A percentile compares a stretch with the other conserved stretches of the same genome.
Evolutionary conservation across 2,329 filamentous ascomycete genomes (phyloP).

Genomic region (Fusarium bactridioides): DNA sequence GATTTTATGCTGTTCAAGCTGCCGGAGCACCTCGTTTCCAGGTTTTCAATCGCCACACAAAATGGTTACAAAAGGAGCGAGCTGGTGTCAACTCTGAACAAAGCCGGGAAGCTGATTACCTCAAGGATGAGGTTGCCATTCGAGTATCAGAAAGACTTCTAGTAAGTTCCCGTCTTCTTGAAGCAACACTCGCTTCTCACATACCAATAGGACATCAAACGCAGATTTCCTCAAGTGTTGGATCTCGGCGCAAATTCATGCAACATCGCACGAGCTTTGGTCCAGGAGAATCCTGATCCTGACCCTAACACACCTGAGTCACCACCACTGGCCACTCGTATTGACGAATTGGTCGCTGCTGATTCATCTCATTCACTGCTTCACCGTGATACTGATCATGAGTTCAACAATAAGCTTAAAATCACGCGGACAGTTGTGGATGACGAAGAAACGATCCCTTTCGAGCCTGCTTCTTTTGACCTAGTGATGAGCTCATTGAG

Average conservation of each 20-base stretch:
- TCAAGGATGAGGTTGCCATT: slow-evolving; percentile 89
- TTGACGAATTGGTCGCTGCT: slow-evolving; percentile 78
- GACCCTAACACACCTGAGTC: slow-evolving; percentile 63
- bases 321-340: slow-evolving; percentile 73
- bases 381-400: slow-evolving; percentile 77
- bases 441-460: slow-evolving; percentile 79
- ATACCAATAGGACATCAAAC: slow-evolving; percentile 82
- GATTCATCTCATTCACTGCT: slow-evolving; percentile 83
- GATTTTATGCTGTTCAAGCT: slow-evolving; percentile 80
- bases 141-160: slow-evolving; percentile 86
- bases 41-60: slow-evolving; percentile 88
- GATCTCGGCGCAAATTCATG: slow-evolving; percentile 96
- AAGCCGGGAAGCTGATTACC: slow-evolving; percentile 86
- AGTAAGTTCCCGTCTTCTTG: slow-evolving; percentile 53
- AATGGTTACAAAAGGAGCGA: slow-evolving; percentile 91
- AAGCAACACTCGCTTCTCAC: slow-evolving; percentile 16
- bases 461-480: slow-evolving; percentile 80
- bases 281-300: slow-evolving; percentile 72
- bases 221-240: slow-evolving; percentile 82
- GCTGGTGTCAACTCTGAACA: slow-evolving; percentile 74
- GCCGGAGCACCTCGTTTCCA: slow-evolving; percentile 81
- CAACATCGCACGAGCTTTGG: slow-evolving; percentile 87
- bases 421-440: slow-evolving; percentile 79
- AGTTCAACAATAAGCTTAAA: slow-evolving; percentile 77
- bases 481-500: slow-evolving; percentile 88